Percentiles rank a stretch among this genome's conserved stretches.
These are phyloP conservation scores for Neonectria hederae DNA, from an alignment of 2,329 filamentous ascomycete species.

Conservation along the genomic window DNA sequence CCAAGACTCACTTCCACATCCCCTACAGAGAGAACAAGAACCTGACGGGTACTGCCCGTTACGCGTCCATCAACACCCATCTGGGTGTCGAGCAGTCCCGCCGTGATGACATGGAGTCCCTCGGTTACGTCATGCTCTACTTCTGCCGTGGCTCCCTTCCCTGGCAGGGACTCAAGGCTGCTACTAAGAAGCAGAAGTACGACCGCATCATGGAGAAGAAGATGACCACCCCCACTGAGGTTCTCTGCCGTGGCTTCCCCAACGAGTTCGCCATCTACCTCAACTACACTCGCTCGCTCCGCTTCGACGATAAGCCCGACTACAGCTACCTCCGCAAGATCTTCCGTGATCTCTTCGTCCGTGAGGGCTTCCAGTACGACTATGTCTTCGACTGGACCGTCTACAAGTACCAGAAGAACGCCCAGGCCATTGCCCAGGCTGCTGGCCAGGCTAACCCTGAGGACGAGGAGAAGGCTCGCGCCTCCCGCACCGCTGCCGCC, in stretches of 20 bases:
- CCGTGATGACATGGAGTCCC: constrained; percentile 98
- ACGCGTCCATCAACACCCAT: constrained; percentile 99
- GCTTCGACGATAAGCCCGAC: constrained; percentile 99
- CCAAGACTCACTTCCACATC: constrained; percentile 99
- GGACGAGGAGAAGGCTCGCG: constrained; percentile 79
- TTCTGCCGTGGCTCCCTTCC: constrained; percentile 99
- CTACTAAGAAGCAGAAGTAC: constrained; percentile 99
- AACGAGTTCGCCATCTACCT: constrained; percentile 99
- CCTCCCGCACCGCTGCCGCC: constrained; percentile 73
- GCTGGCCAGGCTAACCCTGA: constrained; percentile 73
- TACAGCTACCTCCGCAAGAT: constrained; percentile 99
- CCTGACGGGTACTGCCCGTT: constrained; percentile 97
- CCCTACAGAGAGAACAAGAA: constrained; percentile 99
- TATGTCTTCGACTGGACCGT: constrained; percentile 99
- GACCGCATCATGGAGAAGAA: constrained; percentile 99
- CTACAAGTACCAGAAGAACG: constrained; percentile 99
- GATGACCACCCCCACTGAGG: constrained; percentile 99
- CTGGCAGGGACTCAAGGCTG: constrained; percentile 98
- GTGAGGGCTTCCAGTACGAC: constrained; percentile 99
- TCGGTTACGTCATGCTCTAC: constrained; percentile 99
- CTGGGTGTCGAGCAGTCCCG: constrained; percentile 98
- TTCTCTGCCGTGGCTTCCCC: constrained; percentile 98
- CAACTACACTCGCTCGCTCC: constrained; percentile 98
- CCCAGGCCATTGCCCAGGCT: constrained; percentile 89
- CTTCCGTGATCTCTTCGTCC: constrained; percentile 98